Base-by-base conservation (phyloP, 441 rosid species). In the Corymbia calophylla region DNA sequence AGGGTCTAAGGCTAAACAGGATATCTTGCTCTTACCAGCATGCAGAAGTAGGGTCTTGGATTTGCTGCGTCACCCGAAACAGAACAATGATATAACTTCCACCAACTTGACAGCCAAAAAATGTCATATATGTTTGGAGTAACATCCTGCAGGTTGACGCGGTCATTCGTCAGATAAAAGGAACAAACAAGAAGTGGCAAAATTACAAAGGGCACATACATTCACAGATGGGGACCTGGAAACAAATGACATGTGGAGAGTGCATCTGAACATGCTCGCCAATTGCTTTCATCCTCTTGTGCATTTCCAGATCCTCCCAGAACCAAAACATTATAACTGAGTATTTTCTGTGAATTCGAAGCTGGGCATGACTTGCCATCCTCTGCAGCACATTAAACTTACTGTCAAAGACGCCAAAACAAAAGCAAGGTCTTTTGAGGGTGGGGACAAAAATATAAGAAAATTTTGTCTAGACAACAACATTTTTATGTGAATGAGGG, bases 301-400 rank as follows among this genome's bases (percentile, higher is more conserved):
- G 93, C 93, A 98, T 35, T 93, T 97, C 99, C 91, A 98, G 88
- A 91, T 97, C 99, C 91, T 97, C 99, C 56, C 98, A 94, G 87
- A 98, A 97, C 99, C 99, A 98, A 39, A 89, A 98, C 97, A 95
- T 98, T 98, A 93, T 98, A 98, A 94, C 93, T 98, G 95, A 98
- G 92, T 56, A 98, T 91, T 95, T 90, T 90, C 64, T 84, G 44
- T 32, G 96, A 87, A 91, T 89, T 66, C n/a, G 87, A 55, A 91
- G 70, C 88, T 55, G 92, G 49, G 82, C 90, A 89, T 91, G 96
- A 93, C 87, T 68, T 86, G 87, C 91, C 87, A 70, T 91, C 93
- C 81, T 87, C 95, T 94, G 94, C 88, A 70, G 89, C 87, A 35
- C 31, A 54, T 35, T 2, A 55, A 27, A 86, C 29, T 55, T 21